Evolutionary conservation across 1,284 basidiomycete genomes (phyloP).

Genomic region (Puccinia novopanici): DNA sequence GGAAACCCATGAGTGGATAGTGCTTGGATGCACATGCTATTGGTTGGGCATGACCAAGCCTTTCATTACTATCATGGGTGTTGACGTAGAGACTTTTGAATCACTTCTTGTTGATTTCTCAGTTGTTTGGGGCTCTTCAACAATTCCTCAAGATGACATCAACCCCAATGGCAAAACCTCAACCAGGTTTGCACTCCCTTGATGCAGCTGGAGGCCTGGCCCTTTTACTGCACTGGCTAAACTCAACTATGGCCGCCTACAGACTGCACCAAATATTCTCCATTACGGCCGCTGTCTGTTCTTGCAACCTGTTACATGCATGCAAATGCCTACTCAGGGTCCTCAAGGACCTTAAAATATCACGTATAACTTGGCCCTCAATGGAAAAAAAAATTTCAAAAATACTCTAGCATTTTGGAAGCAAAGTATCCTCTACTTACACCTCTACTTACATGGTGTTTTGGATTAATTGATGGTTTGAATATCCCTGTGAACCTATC

Average conservation of each 20-base stretch:
- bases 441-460: neutral
- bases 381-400: neutral
- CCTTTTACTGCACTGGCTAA: neutral
- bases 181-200: neutral
- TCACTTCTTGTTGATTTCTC: neutral
- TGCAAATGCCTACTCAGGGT: neutral
- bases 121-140: neutral
- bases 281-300: neutral
- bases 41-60: neutral
- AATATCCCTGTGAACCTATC: neutral
- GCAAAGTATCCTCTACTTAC: neutral
- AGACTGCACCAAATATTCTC: neutral
- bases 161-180: neutral
- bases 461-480: slow-evolving; percentile 11
- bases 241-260: neutral
- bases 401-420: neutral
- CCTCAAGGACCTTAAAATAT: neutral
- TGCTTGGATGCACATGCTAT: neutral
- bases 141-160: neutral
- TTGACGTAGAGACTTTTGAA: too few species aligned
- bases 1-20: too few species aligned
- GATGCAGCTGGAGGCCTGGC: too few species aligned
- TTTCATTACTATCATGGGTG: neutral
- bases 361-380: neutral
- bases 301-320: neutral